Evolutionary conservation across 2,329 filamentous ascomycete genomes (phyloP), one percentile per base, ranked within the genome.

Genomic region (Fusarium austroafricanum): DNA sequence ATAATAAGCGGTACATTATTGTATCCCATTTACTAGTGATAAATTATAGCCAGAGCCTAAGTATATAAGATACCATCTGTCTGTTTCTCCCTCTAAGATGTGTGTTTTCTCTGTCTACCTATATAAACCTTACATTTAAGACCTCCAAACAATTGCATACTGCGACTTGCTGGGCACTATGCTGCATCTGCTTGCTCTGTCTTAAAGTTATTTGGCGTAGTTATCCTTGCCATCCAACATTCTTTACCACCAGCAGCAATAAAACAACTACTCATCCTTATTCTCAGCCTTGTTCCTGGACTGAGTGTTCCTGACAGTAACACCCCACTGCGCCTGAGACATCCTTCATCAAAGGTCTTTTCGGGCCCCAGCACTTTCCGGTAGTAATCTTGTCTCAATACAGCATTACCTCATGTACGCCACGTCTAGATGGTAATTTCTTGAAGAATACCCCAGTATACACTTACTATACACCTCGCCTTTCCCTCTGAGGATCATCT

Each of bases 31-130:
- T n/a, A n/a, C n/a, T n/a, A n/a, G n/a, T n/a, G n/a, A n/a, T n/a
- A n/a, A n/a, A n/a, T n/a, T n/a, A n/a, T n/a, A n/a, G n/a, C n/a
- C n/a, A n/a, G n/a, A n/a, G n/a, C n/a, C n/a, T n/a, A n/a, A n/a
- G n/a, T n/a, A n/a, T n/a, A n/a, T n/a, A n/a, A n/a, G n/a, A n/a
- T n/a, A n/a, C n/a, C n/a, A n/a, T n/a, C n/a, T n/a, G n/a, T n/a
- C n/a, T n/a, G n/a, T n/a, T 6, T 12, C 6, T 8, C 20, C 20
- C 1, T 11, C 5, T 2, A 28, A 12, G 2, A 28, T 5, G 11
- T 18, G 2, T 14, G 11, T 11, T 15, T 15, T 29, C 17, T 18
- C 2, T 17, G 4, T 20, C 14, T n/a, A 10, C 2, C 1, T 2
- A 28, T 6, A 44, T 6, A 46, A 6, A 10, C 28, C 15, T 3